These are phyloP conservation scores for Xylaria grammica DNA, from an alignment of 495 filamentous ascomycete species.

Conservation along the genomic window DNA sequence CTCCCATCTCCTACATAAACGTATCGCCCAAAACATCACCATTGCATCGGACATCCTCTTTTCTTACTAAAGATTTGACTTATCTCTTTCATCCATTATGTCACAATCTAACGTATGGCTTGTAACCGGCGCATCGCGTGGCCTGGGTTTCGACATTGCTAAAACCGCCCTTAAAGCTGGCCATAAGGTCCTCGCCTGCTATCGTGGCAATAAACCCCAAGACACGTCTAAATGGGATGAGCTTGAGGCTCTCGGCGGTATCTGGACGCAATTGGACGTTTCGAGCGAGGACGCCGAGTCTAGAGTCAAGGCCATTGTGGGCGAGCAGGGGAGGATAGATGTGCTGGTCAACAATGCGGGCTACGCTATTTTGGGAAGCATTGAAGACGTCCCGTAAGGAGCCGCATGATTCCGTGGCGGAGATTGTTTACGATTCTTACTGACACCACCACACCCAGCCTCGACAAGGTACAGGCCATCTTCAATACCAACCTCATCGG, in stretches of 20 bases:
- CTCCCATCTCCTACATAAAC: neutral
- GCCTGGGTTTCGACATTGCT: slow-evolving; percentile 46
- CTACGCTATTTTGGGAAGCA: slow-evolving; percentile 46
- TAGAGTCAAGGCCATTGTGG: slow-evolving; percentile 37
- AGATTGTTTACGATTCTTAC: no score
- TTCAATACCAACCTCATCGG: slow-evolving; percentile 56
- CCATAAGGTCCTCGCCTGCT: slow-evolving; percentile 49
- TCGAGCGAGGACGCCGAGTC: slow-evolving; percentile 37
- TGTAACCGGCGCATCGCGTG: slow-evolving; percentile 52
- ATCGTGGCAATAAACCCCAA: slow-evolving; percentile 39
- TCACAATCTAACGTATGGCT: slow-evolving; percentile 46
- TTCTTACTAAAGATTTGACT: neutral
- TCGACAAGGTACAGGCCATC: slow-evolving; percentile 36
- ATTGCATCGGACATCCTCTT: neutral
- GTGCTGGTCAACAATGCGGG: slow-evolving; percentile 58
- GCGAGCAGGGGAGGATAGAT: slow-evolving; percentile 50
- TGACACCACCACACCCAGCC: slow-evolving; percentile 23
- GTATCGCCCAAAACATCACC: neutral
- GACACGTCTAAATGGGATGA: slow-evolving; percentile 32
- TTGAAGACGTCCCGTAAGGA: slow-evolving; percentile 50
- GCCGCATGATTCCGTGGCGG: neutral
- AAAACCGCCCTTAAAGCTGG: slow-evolving; percentile 42
- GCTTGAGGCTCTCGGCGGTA: slow-evolving; percentile 45
- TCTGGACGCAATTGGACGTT: slow-evolving; percentile 46
- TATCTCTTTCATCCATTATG: slow-evolving; percentile 20